Conservation (phyloP, 2,329 filamentous ascomycete genomes). For the Lachnellula arida region DNA sequence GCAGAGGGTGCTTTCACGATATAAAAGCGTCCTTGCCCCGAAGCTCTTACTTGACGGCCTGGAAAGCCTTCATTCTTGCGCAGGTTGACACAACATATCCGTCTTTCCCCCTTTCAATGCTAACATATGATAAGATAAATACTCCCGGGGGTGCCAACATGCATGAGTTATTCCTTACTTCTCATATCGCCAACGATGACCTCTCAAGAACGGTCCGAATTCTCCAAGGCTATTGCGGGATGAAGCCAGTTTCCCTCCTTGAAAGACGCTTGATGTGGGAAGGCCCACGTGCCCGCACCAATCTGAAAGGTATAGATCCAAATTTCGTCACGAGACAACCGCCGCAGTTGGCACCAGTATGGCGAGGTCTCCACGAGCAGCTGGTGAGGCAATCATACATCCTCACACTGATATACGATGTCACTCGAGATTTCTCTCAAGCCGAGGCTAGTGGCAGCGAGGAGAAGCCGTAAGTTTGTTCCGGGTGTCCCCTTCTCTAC, state of each 20-base stretch:
- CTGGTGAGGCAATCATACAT: conserved; percentile 53
- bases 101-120: neutral
- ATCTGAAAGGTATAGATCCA: conserved; percentile 22
- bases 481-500: neutral
- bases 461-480: conserved; percentile 14
- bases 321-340: conserved; percentile 19
- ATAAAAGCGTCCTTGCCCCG: too few species aligned
- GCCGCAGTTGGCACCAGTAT: conserved; percentile 28
- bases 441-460: conserved; percentile 7
- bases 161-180: conserved; percentile 57
- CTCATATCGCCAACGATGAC: conserved; percentile 46
- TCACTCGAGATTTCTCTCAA: conserved; percentile 44
- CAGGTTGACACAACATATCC: neutral
- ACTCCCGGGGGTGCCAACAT: conserved; percentile 32
- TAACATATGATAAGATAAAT: neutral
- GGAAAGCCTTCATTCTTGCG: neutral
- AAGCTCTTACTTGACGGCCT: too few species aligned
- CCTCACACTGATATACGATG: conserved; percentile 50
- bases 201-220: conserved; percentile 47
- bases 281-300: conserved; percentile 39
- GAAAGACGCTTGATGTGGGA: conserved; percentile 50
- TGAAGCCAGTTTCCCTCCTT: conserved; percentile 46
- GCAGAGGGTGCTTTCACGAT: too few species aligned
- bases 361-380: conserved; percentile 52
- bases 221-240: conserved; percentile 53